Conservation (phyloP, 495 filamentous ascomycete species). For the Talaromyces adpressus region DNA sequence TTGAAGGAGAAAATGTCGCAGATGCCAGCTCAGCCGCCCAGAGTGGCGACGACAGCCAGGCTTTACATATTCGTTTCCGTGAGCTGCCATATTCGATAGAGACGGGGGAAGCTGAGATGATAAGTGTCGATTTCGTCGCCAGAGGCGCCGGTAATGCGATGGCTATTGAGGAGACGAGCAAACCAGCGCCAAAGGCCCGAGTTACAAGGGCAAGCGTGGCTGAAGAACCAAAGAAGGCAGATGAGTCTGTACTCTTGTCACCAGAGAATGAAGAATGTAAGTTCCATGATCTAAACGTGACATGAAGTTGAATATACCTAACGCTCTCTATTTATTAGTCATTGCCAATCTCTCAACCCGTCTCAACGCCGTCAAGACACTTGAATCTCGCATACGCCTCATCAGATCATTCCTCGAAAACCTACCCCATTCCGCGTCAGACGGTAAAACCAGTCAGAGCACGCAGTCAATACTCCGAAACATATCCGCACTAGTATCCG, state of each 20-base stretch:
- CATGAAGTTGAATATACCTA: conserved; percentile 9
- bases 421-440: conserved; percentile 57
- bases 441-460: conserved; percentile 25
- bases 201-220: conserved; percentile 14
- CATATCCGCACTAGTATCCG: conserved; percentile 47
- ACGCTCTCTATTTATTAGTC: conserved; percentile 31
- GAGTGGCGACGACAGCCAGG: conserved; percentile 53
- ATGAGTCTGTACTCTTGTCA: conserved; percentile 48
- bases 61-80: conserved; percentile 62
- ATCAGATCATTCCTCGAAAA: conserved; percentile 73
- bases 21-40: conserved; percentile 67
- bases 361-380: conserved; percentile 84
- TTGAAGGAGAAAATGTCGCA: conserved; percentile 51
- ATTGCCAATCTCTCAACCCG: conserved; percentile 73
- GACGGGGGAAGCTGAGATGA: conserved; percentile 96
- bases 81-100: conserved; percentile 83
- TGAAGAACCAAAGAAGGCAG: conserved; percentile 22
- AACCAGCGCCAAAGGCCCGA: background rate
- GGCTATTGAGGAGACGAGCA: conserved; percentile 34
- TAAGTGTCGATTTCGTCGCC: conserved; percentile 85
- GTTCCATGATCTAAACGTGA: conserved; percentile 10
- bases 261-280: conserved; percentile 71
- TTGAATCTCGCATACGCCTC: conserved; percentile 75
- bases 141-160: conserved; percentile 73
- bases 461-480: conserved; percentile 49